Evolutionary conservation across 192 early-diverging fungal genomes (phyloP).

Genomic region (Entrophospora sp.): DNA sequence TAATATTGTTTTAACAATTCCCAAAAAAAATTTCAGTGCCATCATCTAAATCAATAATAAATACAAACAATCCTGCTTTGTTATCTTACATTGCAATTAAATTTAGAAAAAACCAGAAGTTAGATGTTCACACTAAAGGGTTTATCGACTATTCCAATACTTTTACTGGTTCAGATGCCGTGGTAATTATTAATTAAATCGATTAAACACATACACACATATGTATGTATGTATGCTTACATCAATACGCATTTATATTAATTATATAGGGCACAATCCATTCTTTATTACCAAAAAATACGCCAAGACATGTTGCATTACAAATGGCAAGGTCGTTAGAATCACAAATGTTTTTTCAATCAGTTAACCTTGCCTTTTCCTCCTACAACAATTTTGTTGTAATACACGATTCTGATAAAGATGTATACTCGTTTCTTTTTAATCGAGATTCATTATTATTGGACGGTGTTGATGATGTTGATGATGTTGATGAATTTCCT

Average conservation of each 20-base stretch:
- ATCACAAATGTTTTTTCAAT: constrained; percentile 19
- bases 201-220: no score
- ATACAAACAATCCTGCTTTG: constrained; percentile 7
- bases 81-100: constrained; percentile 14
- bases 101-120: constrained; percentile 8
- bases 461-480: no score
- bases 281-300: neutral
- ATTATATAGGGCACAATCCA: constrained; percentile 12
- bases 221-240: no score
- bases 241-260: no score
- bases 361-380: constrained; percentile 13
- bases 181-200: constrained; percentile 6
- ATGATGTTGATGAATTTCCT: constrained; percentile 21
- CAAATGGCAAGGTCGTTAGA: constrained; percentile 18
- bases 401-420: constrained; percentile 1
- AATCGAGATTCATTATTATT: constrained; percentile 2
- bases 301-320: constrained; percentile 3
- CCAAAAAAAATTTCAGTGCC: no score
- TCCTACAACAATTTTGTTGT: neutral
- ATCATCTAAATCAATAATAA: no score
- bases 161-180: constrained; percentile 16
- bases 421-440: constrained; percentile 18
- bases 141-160: constrained; percentile 16
- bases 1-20: no score
- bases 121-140: constrained; percentile 12